Evolutionary conservation across 768 basidiomycete species (phyloP), one percentile per base, ranked within the genome.

Genomic region (Termitomyces sp.): DNA sequence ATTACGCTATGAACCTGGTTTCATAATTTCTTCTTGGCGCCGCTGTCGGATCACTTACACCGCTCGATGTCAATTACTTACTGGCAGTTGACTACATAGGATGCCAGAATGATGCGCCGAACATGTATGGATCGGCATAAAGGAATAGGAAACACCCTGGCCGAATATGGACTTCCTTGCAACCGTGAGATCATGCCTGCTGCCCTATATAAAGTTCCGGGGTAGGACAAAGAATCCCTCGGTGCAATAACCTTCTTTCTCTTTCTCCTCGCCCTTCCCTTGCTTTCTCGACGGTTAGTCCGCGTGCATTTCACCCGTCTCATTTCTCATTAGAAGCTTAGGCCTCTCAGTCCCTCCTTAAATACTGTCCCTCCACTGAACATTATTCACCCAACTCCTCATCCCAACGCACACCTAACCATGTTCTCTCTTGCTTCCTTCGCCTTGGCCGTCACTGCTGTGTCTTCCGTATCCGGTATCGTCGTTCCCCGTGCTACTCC

Each of bases 401-500:
- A 40, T 65, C 63, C 58, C 52, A 53, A 57, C 60, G 63, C 66
- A 32, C 62, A 20, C 20, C 64, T 62, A 55, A 65, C 63, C 64
- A 78, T 81, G 77, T 74, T 79, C 70, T 60, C 66, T 56, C 54
- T 79, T 62, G 55, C 69, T 61, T 63, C 76, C 61, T 61, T 82
- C 63, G 69, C 78, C 60, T 69, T 81, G 62, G 76, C 76, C 59
- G 66, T 80, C 70, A 62, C 67, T 55, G 63, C 70, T 52, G 68
- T 68, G 69, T 73, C 74, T 61, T 81, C 70, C 64, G 78, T 68
- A 63, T 71, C 72, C 42, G 75, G 70, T 22, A 62, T 76, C 45
- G 74, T 73, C 39, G 65, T 79, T 51, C 77, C 82, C 43, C 76
- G 80, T 57, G 62, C 65, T 18, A 65, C 62, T 40, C 71, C 70